A percentile compares a stretch with the other conserved stretches of the same genome.
Evolutionary conservation across 2,329 filamentous ascomycete species (phyloP).

Genomic region (Blastomyces silverae): DNA sequence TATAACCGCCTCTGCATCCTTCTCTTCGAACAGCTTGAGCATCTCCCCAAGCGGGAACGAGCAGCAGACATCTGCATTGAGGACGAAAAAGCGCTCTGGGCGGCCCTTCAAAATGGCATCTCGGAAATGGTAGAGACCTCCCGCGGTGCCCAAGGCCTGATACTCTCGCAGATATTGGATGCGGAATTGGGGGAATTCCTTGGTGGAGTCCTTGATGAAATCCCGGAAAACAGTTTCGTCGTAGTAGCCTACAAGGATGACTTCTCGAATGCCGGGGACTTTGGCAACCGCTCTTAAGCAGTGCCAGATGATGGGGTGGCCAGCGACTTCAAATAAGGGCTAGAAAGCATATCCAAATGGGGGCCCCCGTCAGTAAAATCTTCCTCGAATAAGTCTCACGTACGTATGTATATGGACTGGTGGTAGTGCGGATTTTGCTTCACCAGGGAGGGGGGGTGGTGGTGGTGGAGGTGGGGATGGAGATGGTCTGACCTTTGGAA

Average conservation of each 20-base stretch:
- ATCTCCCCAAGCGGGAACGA: conserved; percentile 95
- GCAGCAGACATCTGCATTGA: conserved; percentile 98
- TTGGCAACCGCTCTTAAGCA: conserved; percentile 87
- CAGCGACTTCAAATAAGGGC: conserved; percentile 97
- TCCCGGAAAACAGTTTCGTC: conserved; percentile 95
- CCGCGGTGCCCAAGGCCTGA: conserved; percentile 88
- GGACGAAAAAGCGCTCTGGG: conserved; percentile 90
- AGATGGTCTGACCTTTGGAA: conserved; percentile 65
- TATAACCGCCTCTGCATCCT: conserved; percentile 93
- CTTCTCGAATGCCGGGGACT: conserved; percentile 87
- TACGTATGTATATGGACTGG: no score
- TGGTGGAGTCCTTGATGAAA: conserved; percentile 87
- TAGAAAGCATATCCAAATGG: conserved; percentile 32
- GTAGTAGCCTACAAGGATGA: conserved; percentile 98
- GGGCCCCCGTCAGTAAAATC: background rate
- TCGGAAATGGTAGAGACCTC: conserved; percentile 97
- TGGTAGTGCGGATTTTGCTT: background rate
- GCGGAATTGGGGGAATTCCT: conserved; percentile 77
- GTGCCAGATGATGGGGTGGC: conserved; percentile 97
- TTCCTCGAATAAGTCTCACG: background rate
- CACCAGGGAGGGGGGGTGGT: conserved; percentile 9
- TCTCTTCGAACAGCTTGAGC: conserved; percentile 89
- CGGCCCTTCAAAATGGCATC: conserved; percentile 95
- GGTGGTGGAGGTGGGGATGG: conserved; percentile 22
- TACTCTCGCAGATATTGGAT: conserved; percentile 98